Conservation (phyloP, 2,329 filamentous ascomycete species). For the Thielaviopsis ethacetica region DNA sequence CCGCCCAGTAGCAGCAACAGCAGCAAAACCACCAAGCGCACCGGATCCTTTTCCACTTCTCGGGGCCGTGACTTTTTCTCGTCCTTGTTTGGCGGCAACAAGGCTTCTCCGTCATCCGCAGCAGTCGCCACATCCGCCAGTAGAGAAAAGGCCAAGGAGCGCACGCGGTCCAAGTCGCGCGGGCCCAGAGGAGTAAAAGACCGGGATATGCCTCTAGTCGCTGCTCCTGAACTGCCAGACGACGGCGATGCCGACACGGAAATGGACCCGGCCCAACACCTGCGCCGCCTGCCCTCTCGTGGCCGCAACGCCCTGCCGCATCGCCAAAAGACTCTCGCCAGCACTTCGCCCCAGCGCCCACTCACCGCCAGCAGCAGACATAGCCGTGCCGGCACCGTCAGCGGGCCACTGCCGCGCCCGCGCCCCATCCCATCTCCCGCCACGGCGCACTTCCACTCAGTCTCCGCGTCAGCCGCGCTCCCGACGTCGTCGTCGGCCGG, state of each 20-base stretch:
- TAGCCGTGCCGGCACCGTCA: neutral
- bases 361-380: neutral
- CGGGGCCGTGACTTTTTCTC: constrained; percentile 8
- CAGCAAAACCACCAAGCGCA: neutral
- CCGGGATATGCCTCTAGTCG: neutral
- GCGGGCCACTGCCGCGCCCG: neutral
- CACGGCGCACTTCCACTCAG: neutral
- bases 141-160: neutral
- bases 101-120: neutral
- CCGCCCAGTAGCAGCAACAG: neutral
- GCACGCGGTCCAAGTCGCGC: neutral
- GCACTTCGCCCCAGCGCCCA: neutral
- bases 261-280: neutral
- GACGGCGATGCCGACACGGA: neutral
- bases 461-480: neutral
- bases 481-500: too few relatives aligned
- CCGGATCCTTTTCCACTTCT: neutral
- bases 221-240: neutral
- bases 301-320: neutral
- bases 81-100: constrained; percentile 4
- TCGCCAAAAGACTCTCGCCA: neutral
- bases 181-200: neutral
- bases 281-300: neutral
- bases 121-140: neutral
- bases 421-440: neutral